These are phyloP conservation scores for Penicillium sclerotigenum DNA, from an alignment of 2,329 filamentous ascomycete genomes.

Conservation along the genomic window DNA sequence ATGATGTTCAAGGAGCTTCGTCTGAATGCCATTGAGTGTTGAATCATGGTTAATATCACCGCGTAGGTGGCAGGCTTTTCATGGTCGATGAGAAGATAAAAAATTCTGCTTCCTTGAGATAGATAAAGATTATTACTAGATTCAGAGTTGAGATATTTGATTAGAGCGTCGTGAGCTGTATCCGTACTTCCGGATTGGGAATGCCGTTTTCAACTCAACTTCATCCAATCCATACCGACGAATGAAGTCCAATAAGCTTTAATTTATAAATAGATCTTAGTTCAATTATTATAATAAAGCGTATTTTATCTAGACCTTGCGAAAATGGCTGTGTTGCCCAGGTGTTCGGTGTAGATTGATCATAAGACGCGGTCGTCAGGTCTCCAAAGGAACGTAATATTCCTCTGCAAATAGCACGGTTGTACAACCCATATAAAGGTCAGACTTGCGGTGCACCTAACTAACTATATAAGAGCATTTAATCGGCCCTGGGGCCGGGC, in stretches of 20 bases:
- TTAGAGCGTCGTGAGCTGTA: background rate
- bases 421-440: too few relatives aligned
- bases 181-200: conserved; percentile 5
- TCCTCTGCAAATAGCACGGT: too few relatives aligned
- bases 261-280: background rate
- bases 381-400: background rate
- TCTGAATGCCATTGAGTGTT: background rate
- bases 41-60: background rate
- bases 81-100: background rate
- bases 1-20: background rate
- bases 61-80: background rate
- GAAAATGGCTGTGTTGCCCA: background rate
- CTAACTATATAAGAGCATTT: background rate
- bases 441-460: too few relatives aligned
- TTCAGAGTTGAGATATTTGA: background rate
- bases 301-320: background rate
- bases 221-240: background rate
- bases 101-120: background rate
- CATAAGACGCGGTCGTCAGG: too few relatives aligned
- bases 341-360: background rate
- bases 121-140: background rate
- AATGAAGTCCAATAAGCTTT: background rate
- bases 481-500: too few relatives aligned
- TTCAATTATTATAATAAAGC: background rate
- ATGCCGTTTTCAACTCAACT: background rate